Evolutionary conservation across 306 rosid genomes (phyloP).

Genomic region (Begonia masoniana): DNA sequence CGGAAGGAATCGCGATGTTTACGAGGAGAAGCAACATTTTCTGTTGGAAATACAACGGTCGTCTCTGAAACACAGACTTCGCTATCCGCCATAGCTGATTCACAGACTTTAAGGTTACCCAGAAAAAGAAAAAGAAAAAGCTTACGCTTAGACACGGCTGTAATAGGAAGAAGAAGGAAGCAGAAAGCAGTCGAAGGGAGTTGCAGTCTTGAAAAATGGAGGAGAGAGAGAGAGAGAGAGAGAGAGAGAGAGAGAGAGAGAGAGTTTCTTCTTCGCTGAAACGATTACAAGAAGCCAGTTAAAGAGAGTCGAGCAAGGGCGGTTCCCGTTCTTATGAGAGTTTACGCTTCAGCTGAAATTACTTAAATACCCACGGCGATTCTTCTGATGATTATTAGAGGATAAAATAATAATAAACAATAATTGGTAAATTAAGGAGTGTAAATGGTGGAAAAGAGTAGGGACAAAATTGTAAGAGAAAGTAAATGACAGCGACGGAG

Average conservation of each 20-base stretch:
- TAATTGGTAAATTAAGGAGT: neutral
- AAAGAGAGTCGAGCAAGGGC: too few relatives aligned
- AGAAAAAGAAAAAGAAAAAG: neutral
- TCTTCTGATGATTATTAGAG: neutral
- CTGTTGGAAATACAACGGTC: neutral
- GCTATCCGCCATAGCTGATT: neutral
- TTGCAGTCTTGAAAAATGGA: neutral
- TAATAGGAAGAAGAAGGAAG: neutral
- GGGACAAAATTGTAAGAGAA: neutral
- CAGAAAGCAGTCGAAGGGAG: neutral
- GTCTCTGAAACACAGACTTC: neutral
- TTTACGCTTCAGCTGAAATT: neutral
- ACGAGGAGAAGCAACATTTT: constrained; percentile 17
- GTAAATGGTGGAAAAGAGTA: neutral
- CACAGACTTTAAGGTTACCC: neutral
- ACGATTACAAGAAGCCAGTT: too few relatives aligned
- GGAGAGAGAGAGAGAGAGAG: neutral
- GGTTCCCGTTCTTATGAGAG: neutral
- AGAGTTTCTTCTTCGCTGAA: neutral
- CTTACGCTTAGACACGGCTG: neutral
- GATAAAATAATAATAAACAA: neutral
- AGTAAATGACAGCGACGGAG: neutral
- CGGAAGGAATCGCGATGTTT: constrained; percentile 49
- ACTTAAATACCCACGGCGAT: neutral
- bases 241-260: too few relatives aligned